Conservation (phyloP, 2,329 filamentous ascomycete species). For the Venturiaceae sp. region DNA sequence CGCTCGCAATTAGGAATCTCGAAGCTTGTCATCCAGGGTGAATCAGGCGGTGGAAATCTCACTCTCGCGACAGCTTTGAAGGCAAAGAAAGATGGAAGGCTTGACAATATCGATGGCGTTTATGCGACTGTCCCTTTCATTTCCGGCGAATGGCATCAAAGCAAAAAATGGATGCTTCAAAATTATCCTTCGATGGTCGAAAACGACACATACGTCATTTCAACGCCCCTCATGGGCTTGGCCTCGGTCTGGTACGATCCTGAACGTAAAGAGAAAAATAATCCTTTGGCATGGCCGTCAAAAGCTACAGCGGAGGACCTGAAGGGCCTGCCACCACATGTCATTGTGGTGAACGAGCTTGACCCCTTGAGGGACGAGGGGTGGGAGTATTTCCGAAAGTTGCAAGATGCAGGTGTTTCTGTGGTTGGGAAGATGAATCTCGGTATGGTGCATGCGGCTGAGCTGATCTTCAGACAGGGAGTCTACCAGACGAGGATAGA, state of each 20-base stretch:
- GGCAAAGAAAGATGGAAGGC: constrained; percentile 13
- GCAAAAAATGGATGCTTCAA: constrained; percentile 3
- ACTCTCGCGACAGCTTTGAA: constrained; percentile 15
- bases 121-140: constrained; percentile 6
- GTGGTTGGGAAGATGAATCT: constrained; percentile 16
- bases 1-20: constrained; percentile 12
- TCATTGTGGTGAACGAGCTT: constrained; percentile 19
- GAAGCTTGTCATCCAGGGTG: constrained; percentile 20
- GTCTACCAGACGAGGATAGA: background rate
- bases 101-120: constrained; percentile 2
- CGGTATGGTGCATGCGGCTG: constrained; percentile 9
- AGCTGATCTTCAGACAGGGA: background rate
- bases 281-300: constrained; percentile 22
- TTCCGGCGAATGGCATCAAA: constrained; percentile 11
- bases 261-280: constrained; percentile 10
- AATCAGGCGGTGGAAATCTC: constrained; percentile 21
- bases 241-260: constrained; percentile 15
- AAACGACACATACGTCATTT: constrained; percentile 17
- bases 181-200: constrained; percentile 17
- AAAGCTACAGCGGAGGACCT: constrained; percentile 17
- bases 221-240: constrained; percentile 10
- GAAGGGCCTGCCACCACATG: constrained; percentile 18
- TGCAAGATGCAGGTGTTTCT: constrained; percentile 16
- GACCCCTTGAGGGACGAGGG: constrained; percentile 21
- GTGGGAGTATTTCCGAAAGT: constrained; percentile 17